Conservation (phyloP, 2,329 filamentous ascomycete species). For the Fusarium decemcellulare region DNA sequence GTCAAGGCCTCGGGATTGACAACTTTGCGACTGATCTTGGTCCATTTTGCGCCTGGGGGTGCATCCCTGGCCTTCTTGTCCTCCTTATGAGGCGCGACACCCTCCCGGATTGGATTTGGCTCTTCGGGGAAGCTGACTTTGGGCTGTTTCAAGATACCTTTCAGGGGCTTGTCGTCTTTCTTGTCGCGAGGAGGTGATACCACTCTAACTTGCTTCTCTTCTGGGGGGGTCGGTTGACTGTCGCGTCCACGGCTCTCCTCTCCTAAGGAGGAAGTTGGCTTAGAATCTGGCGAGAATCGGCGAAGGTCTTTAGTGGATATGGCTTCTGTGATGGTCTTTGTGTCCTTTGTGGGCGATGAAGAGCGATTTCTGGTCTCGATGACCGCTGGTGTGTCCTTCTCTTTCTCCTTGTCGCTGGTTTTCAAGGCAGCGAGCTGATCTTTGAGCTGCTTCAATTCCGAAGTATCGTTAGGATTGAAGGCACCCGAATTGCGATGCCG, state of each 20-base stretch:
- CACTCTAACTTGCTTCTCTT: slow-evolving; percentile 71
- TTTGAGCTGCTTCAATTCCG: slow-evolving; percentile 64
- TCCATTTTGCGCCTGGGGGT: slow-evolving; percentile 87
- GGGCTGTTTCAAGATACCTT: slow-evolving; percentile 88
- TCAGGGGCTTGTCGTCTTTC: slow-evolving; percentile 78
- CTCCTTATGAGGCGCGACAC: slow-evolving; percentile 94
- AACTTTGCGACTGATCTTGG: slow-evolving; percentile 88
- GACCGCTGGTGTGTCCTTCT: slow-evolving; percentile 39
- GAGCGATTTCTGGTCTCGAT: slow-evolving; percentile 45
- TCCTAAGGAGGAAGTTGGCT: slow-evolving; percentile 29
- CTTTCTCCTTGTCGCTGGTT: slow-evolving; percentile 43
- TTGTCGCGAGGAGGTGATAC: slow-evolving; percentile 79
- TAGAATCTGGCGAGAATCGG: slow-evolving; percentile 29
- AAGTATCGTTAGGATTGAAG: slow-evolving; percentile 69
- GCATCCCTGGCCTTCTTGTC: slow-evolving; percentile 80
- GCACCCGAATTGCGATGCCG: slow-evolving; percentile 55
- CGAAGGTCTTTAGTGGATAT: slow-evolving; percentile 32
- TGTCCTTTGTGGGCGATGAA: slow-evolving; percentile 34
- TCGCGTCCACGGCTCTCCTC: slow-evolving; percentile 61
- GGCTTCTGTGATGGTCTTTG: slow-evolving; percentile 26
- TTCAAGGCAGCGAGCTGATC: slow-evolving; percentile 63
- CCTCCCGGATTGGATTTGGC: slow-evolving; percentile 85
- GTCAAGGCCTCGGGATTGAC: slow-evolving; percentile 92
- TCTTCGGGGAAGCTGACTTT: slow-evolving; percentile 90
- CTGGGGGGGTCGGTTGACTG: slow-evolving; percentile 47